Evolutionary conservation across 2,329 filamentous ascomycete genomes (phyloP).

Genomic region (Fusarium sp.): DNA sequence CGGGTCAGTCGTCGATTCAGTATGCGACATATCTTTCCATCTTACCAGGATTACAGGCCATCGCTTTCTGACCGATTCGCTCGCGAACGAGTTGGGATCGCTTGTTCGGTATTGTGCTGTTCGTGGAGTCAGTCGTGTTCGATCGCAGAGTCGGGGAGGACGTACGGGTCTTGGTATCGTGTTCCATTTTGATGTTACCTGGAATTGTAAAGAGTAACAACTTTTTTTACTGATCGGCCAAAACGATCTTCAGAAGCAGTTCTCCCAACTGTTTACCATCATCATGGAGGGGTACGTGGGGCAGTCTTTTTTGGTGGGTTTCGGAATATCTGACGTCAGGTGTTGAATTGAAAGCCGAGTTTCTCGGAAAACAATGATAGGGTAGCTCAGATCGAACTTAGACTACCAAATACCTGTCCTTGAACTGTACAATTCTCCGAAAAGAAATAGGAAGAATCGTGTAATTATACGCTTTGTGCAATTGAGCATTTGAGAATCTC

Average conservation of each 20-base stretch:
- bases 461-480: no score
- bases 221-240: slow-evolving; percentile 19
- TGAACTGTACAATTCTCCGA: neutral
- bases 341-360: slow-evolving; percentile 22
- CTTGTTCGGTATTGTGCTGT: slow-evolving; percentile 81
- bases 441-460: no score
- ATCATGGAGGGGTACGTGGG: slow-evolving; percentile 50
- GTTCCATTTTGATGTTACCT: slow-evolving; percentile 69
- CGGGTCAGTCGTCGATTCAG: slow-evolving; percentile 12
- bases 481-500: no score
- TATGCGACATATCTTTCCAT: neutral
- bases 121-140: slow-evolving; percentile 30
- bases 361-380: slow-evolving; percentile 17
- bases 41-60: slow-evolving; percentile 94
- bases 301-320: slow-evolving; percentile 41
- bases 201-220: neutral
- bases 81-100: slow-evolving; percentile 89
- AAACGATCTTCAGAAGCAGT: slow-evolving; percentile 21
- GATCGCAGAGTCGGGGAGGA: neutral
- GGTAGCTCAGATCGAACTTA: no score
- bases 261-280: slow-evolving; percentile 13
- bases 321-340: slow-evolving; percentile 48
- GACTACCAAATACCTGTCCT: neutral
- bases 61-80: slow-evolving; percentile 83
- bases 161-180: slow-evolving; percentile 80